Conservation (phyloP, 2,329 filamentous ascomycete genomes). For the Colletotrichum noveboracense region DNA sequence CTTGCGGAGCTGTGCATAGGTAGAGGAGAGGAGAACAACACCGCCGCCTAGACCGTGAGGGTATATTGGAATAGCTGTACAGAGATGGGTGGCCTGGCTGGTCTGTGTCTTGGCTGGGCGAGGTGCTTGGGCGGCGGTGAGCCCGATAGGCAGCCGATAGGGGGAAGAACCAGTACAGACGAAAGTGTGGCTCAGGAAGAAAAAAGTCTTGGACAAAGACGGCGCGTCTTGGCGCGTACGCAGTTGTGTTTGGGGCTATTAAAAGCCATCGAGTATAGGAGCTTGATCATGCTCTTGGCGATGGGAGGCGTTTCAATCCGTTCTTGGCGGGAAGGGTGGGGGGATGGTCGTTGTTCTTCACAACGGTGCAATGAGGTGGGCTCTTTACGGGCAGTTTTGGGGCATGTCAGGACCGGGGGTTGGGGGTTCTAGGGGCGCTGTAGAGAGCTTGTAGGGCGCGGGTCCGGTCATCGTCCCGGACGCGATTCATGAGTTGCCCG, state of each 20-base stretch:
- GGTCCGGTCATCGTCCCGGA: not conserved
- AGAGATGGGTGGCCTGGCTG: not conserved
- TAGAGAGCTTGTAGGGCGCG: not conserved
- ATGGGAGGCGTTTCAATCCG: slow-evolving; percentile 10
- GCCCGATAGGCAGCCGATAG: not conserved
- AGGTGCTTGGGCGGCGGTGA: not conserved
- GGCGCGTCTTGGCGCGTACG: slow-evolving; percentile 7
- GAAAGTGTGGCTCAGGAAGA: not conserved
- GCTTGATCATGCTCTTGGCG: slow-evolving; percentile 20
- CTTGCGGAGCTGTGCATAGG: not conserved
- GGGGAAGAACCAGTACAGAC: not conserved
- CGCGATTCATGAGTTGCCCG: not conserved
- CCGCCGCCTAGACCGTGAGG: not conserved
- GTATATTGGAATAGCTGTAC: not conserved
- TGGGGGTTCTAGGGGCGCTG: not conserved
- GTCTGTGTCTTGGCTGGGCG: not conserved
- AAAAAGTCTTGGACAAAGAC: not conserved
- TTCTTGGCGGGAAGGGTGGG: slow-evolving; percentile 3
- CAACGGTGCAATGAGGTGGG: not conserved
- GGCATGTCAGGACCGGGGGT: not conserved
- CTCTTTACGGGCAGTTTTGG: not conserved
- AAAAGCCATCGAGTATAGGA: slow-evolving; percentile 16
- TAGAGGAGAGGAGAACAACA: not conserved
- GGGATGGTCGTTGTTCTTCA: not conserved
- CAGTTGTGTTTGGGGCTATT: slow-evolving; percentile 14